Conservation (phyloP, 257 asterid genomes). For the Salvia splendens region DNA sequence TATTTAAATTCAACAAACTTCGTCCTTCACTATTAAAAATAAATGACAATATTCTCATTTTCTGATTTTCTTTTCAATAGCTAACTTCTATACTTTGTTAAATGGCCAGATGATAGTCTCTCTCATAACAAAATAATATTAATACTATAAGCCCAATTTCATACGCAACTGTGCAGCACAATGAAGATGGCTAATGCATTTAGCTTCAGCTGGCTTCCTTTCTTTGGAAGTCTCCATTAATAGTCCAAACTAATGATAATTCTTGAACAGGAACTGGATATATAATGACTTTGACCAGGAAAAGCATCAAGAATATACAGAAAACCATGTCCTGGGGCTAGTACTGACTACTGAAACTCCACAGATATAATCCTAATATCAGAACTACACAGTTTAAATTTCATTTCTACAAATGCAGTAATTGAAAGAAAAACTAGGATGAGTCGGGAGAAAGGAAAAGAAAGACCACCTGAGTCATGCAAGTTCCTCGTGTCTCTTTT, state of each 20-base stretch:
- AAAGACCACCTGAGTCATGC: slow-evolving; percentile 56
- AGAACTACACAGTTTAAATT: slow-evolving; percentile 9
- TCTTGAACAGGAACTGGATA: slow-evolving; percentile 14
- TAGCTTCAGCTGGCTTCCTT: slow-evolving; percentile 9
- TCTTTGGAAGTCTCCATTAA: slow-evolving; percentile 8
- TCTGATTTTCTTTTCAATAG: slow-evolving; percentile 2
- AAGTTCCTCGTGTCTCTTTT: slow-evolving; percentile 44
- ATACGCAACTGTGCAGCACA: slow-evolving; percentile 12
- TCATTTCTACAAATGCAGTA: slow-evolving; percentile 17
- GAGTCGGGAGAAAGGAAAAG: slow-evolving; percentile 25
- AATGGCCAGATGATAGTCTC: slow-evolving; percentile 16
- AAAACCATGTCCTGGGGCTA: slow-evolving; percentile 3
- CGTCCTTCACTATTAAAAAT: neutral
- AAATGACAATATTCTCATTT: slow-evolving; percentile 15
- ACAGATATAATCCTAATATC: neutral
- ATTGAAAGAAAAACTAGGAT: slow-evolving; percentile 2
- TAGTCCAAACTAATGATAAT: slow-evolving; percentile 7
- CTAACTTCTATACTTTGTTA: slow-evolving; percentile 7
- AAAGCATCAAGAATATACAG: slow-evolving; percentile 1
- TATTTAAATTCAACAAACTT: slow-evolving; percentile 1
- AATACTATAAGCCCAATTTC: neutral
- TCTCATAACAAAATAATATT: neutral
- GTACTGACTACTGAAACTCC: neutral
- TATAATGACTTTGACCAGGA: slow-evolving; percentile 16
- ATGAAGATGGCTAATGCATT: neutral